phyloP scores from a whole-genome alignment of 306 rosid genomes.

The Acacia confusa region DNA sequence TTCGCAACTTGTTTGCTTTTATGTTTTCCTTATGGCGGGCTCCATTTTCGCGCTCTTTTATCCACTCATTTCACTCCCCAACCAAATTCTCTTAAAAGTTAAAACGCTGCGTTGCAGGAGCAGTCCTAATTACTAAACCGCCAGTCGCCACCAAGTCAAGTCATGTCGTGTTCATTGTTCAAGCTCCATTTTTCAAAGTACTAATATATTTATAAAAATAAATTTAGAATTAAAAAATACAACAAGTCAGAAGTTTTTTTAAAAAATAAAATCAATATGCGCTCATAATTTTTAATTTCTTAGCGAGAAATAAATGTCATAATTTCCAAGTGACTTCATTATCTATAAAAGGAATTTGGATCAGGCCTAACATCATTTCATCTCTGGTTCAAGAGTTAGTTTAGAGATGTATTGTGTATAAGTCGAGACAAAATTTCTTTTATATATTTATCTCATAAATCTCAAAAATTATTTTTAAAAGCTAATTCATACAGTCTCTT shows the following conservation, averaged over 20 bases:
- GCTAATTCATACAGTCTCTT: no score
- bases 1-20: background rate
- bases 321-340: no score
- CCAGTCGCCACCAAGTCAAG: background rate
- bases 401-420: no score
- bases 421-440: no score
- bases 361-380: background rate
- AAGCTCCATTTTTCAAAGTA: background rate
- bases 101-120: background rate
- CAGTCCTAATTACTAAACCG: background rate
- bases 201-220: no score
- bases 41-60: background rate
- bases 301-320: no score
- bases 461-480: no score
- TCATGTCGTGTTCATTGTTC: background rate
- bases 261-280: no score
- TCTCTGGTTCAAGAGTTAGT: background rate
- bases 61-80: background rate
- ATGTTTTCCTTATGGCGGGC: conserved; percentile 2
- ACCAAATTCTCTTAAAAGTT: background rate
- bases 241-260: no score
- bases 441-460: no score
- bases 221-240: no score
- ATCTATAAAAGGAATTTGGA: background rate
- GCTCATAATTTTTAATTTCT: no score